Percentiles rank a stretch among this genome's conserved stretches.
Evolutionary conservation across 306 rosid genomes (phyloP).

Genomic region (Corylus americana): DNA sequence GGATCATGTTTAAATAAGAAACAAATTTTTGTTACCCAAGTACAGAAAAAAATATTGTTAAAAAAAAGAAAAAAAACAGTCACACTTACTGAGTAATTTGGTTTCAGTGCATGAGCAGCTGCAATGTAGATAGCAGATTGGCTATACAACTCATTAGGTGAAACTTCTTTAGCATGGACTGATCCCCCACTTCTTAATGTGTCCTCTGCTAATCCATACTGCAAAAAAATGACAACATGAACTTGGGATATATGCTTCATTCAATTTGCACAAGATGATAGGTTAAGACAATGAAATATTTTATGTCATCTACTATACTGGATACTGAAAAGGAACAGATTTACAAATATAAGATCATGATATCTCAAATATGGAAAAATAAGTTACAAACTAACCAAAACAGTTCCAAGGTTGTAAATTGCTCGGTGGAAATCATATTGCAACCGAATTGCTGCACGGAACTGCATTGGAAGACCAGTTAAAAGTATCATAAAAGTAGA

Average conservation of each 20-base stretch:
- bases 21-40: neutral
- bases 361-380: conserved; percentile 25
- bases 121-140: conserved; percentile 99
- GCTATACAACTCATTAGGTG: conserved; percentile 92
- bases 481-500: conserved; percentile 23
- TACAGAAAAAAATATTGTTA: conserved; percentile 14
- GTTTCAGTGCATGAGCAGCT: conserved; percentile 97
- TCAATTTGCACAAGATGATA: conserved; percentile 15
- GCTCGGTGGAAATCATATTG: conserved; percentile 99
- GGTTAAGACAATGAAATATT: conserved; percentile 25
- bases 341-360: neutral
- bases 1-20: neutral
- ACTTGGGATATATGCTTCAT: conserved; percentile 17
- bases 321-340: neutral
- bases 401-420: conserved; percentile 98
- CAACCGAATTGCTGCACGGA: conserved; percentile 95
- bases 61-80: conserved; percentile 9
- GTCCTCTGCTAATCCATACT: conserved; percentile 99
- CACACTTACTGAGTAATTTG: conserved; percentile 78
- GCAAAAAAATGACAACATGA: conserved; percentile 32
- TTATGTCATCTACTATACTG: neutral
- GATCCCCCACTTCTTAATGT: conserved; percentile 90
- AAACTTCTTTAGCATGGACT: conserved; percentile 63
- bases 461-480: conserved; percentile 61
- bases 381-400: conserved; percentile 70